Percentiles rank a stretch among this genome's conserved stretches.
phyloP scores from a whole-genome alignment of 1,139 yeast species.

The Pichia sp. region DNA sequence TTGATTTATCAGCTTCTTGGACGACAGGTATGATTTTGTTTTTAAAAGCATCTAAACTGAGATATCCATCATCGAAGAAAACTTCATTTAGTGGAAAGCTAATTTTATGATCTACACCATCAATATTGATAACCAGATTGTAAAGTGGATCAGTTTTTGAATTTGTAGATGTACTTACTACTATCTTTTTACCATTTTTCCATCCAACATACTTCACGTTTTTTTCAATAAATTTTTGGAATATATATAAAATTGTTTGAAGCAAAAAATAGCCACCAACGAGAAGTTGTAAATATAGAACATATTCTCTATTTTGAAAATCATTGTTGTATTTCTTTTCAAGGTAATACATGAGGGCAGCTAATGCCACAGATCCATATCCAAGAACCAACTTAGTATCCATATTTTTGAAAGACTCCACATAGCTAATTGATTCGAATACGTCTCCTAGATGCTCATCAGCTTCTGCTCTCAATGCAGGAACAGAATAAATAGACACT shows the following conservation, averaged over 20 bases:
- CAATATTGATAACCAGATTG: constrained; percentile 31
- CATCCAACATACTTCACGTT: constrained; percentile 55
- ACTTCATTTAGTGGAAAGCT: constrained; percentile 36
- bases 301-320: constrained; percentile 35
- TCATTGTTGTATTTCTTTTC: constrained; percentile 51
- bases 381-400: constrained; percentile 69
- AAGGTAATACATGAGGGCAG: constrained; percentile 56
- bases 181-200: constrained; percentile 32
- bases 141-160: constrained; percentile 40
- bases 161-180: constrained; percentile 30
- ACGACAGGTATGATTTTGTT: constrained; percentile 25
- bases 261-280: constrained; percentile 45
- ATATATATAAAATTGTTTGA: constrained; percentile 41
- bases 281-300: constrained; percentile 32
- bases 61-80: constrained; percentile 42
- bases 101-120: constrained; percentile 24
- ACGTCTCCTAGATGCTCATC: constrained; percentile 44
- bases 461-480: constrained; percentile 41
- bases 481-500: constrained; percentile 32
- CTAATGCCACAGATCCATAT: constrained; percentile 53
- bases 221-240: constrained; percentile 45
- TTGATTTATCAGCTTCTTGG: constrained; percentile 11
- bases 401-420: constrained; percentile 47
- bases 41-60: constrained; percentile 36
- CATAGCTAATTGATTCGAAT: constrained; percentile 52